Percentiles rank a stretch among this genome's conserved stretches.
Evolutionary conservation across 768 basidiomycete genomes (phyloP).

Genomic region (Podaxis pistillaris): DNA sequence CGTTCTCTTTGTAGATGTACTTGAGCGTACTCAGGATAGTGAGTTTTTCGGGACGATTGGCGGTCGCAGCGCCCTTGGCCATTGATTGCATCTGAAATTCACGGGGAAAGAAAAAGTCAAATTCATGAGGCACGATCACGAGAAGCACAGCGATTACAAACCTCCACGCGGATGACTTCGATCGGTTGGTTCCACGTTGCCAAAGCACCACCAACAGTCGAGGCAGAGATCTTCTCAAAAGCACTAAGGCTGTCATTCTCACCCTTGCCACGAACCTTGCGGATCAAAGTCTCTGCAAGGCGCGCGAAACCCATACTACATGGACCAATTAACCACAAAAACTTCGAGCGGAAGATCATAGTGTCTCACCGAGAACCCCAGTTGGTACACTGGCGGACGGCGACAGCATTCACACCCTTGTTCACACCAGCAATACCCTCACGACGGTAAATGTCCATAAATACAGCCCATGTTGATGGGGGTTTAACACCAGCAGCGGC

Average conservation of each 20-base stretch:
- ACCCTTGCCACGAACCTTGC: constrained; percentile 72
- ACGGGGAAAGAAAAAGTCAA: constrained; percentile 3
- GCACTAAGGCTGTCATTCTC: constrained; percentile 74
- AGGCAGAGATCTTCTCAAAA: constrained; percentile 84
- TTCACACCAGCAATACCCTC: constrained; percentile 97
- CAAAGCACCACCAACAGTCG: constrained; percentile 88
- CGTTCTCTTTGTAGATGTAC: constrained; percentile 98
- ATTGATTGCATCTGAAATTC: constrained; percentile 93
- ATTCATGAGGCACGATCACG: background rate
- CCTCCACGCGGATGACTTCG: constrained; percentile 96
- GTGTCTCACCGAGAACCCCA: constrained; percentile 80
- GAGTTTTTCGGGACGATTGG: constrained; percentile 85
- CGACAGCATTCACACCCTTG: constrained; percentile 97
- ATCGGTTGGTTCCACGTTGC: constrained; percentile 99
- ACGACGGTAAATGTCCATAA: constrained; percentile 89
- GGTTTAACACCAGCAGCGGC: constrained; percentile 81
- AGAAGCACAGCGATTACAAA: constrained; percentile 26
- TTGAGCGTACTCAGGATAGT: constrained; percentile 88
- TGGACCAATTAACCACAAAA: background rate
- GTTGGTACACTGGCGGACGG: constrained; percentile 89
- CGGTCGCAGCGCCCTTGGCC: constrained; percentile 74
- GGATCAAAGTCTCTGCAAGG: constrained; percentile 80
- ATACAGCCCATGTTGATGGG: constrained; percentile 91
- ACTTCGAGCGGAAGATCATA: background rate
- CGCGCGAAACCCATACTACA: constrained; percentile 94